A percentile compares a stretch with the other conserved stretches of the same genome.
These are phyloP conservation scores for Penicillium sp. DNA, from an alignment of 2,329 filamentous ascomycete genomes.

Conservation along the genomic window DNA sequence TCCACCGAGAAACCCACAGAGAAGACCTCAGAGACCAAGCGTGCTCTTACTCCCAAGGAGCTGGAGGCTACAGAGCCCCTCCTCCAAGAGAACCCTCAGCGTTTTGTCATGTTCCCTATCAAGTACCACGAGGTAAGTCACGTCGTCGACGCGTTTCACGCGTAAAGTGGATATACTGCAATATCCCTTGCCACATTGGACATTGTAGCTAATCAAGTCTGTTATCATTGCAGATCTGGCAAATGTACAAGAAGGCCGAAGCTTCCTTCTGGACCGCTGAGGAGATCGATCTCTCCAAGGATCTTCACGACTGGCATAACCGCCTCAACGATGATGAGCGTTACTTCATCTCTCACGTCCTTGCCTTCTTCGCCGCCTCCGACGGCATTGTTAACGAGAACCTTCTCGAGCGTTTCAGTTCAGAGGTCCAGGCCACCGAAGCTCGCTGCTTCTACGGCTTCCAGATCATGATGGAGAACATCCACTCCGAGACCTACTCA, in stretches of 20 bases:
- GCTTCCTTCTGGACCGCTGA: conserved; percentile 99
- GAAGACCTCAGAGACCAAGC: conserved; percentile 43
- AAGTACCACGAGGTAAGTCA: conserved; percentile 95
- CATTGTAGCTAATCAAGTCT: conserved; percentile 13
- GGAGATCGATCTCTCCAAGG: conserved; percentile 98
- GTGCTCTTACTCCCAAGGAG: conserved; percentile 58
- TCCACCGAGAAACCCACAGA: conserved; percentile 57
- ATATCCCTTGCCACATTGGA: conserved; percentile 4
- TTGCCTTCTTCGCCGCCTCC: conserved; percentile 98
- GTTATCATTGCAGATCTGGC: conserved; percentile 73
- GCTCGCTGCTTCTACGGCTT: conserved; percentile 99
- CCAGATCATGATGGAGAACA: conserved; percentile 99
- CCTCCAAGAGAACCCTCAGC: conserved; percentile 89
- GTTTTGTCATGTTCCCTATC: conserved; percentile 97
- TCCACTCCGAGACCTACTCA: conserved; percentile 99
- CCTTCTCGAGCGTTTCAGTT: conserved; percentile 94
- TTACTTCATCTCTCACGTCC: conserved; percentile 97
- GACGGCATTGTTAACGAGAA: conserved; percentile 99
- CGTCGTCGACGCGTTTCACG: conserved; percentile 57
- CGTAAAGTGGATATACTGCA: conserved; percentile 60
- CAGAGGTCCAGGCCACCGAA: conserved; percentile 94
- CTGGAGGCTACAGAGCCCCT: conserved; percentile 84
- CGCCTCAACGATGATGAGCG: conserved; percentile 93
- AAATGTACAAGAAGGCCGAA: conserved; percentile 99
- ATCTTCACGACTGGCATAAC: conserved; percentile 99